Evolutionary conservation across 164 flowering plant genomes (phyloP), one percentile per base, ranked within the genome.

Genomic region (Magnolia sinica): DNA sequence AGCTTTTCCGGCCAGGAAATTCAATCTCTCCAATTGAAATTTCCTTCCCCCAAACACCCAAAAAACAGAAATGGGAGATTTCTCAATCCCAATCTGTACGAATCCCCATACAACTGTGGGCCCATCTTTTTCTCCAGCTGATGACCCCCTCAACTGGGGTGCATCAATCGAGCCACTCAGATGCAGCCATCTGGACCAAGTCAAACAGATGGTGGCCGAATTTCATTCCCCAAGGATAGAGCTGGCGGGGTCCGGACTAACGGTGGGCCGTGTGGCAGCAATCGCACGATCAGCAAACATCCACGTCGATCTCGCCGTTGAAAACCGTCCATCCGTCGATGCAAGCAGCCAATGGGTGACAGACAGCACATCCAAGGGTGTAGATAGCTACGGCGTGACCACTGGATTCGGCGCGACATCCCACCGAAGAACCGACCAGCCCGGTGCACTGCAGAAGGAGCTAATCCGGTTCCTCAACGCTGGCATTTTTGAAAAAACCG

Each of bases 161-260:
- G 71, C 45, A 73, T 89, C 88, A 1, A 90, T 90, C 0, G 90
- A 88, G 85, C 19, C 87, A 0, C 27, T 88, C 27, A 82, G 68
- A 20, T 89, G 92, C 22, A 89, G 92, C 80, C 92, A 91, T 72
- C 80, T 89, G 61, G 88, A 88, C 1, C 91, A 91, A 75, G 91
- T 89, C 79, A 87, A 86, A 84, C 72, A 83, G 11, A 91, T 91
- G 94, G 87, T 91, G 76, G 87, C 59, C 49, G 92, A 89, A 81
- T 91, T 65, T 72, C 72, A 87, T 76, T 82, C 77, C 75, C 84
- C 88, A 10, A 72, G 75, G 77, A 89, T 91, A 1, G 75, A 70
- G 50, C 90, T 89, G 2, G 91, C 85, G 1, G 94, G 91, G 0
- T 80, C 83, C 82, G 81, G 81, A 8, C 77, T 91, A 24, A 91